Conservation (phyloP, 495 filamentous ascomycete genomes). For the Aspergillus carlsbadensis region DNA sequence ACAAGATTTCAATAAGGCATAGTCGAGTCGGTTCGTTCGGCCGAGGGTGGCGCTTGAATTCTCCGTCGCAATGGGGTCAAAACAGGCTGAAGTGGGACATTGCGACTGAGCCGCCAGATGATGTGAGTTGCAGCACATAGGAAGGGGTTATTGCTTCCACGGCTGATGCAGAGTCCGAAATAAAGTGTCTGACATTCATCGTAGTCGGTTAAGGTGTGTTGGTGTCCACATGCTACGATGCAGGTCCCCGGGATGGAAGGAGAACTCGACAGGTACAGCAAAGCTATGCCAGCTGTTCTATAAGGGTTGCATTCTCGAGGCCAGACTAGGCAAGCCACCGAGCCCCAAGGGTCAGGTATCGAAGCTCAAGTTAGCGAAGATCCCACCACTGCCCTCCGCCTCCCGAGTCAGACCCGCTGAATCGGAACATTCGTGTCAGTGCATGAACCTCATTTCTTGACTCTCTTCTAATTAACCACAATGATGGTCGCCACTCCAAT, state of each 20-base stretch:
- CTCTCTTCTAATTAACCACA: not conserved
- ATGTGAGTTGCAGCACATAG: not conserved
- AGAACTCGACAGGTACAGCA: no score
- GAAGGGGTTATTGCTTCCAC: no score
- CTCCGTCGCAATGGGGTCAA: not conserved
- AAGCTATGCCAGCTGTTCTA: no score
- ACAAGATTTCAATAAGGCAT: not conserved
- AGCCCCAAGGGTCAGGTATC: no score
- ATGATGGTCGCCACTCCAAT: not conserved
- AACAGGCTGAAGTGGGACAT: slow-evolving; percentile 6
- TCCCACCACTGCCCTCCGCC: no score
- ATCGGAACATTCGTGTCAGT: not conserved
- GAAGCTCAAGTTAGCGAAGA: no score
- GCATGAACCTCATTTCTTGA: not conserved
- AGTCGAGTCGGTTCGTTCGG: not conserved
- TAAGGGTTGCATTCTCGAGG: no score
- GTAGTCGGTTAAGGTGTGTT: no score
- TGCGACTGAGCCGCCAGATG: not conserved
- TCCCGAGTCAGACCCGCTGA: slow-evolving; percentile 7
- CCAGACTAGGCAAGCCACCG: no score
- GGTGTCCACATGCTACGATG: no score
- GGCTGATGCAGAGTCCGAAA: no score
- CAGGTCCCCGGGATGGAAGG: no score
- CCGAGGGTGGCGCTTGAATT: slow-evolving; percentile 8
- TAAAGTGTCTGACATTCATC: not conserved